phyloP scores from a whole-genome alignment of 345 rosid species.

The Brassica cretica region DNA sequence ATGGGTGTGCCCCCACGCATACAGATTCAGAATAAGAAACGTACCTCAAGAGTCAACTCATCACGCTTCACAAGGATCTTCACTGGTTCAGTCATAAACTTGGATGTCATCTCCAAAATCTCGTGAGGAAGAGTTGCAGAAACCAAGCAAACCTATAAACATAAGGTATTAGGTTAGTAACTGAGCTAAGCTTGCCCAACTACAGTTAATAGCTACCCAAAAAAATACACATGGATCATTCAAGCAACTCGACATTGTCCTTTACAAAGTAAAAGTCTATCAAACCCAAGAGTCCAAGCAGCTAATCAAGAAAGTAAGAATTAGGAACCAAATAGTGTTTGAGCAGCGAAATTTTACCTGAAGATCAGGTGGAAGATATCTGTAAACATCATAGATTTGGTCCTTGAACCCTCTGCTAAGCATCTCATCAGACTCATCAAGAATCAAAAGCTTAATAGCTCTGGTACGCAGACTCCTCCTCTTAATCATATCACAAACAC shows the following conservation, averaged over 20 bases:
- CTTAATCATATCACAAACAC: conserved; percentile 98
- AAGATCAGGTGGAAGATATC: conserved; percentile 97
- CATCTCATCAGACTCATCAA: conserved; percentile 98
- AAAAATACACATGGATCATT: neutral
- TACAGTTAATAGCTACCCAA: neutral
- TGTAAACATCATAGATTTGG: conserved; percentile 92
- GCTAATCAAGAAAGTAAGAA: neutral
- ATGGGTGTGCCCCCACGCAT: neutral
- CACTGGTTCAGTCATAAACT: conserved; percentile 96
- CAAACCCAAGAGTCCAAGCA: neutral
- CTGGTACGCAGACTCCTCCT: conserved; percentile 92
- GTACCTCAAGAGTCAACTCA: conserved; percentile 94
- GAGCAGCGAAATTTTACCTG: conserved; percentile 54
- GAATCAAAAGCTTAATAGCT: conserved; percentile 56
- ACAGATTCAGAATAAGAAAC: conserved; percentile 14
- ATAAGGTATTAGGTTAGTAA: neutral
- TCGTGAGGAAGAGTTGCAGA: conserved; percentile 98
- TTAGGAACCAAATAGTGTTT: neutral
- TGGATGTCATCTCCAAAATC: conserved; percentile 89
- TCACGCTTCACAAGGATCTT: conserved; percentile 97
- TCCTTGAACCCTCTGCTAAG: conserved; percentile 99
- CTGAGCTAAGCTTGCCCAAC: neutral
- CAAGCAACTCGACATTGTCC: neutral
- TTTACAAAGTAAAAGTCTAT: neutral
- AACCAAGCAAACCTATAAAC: conserved; percentile 73